Conservation (phyloP, 768 basidiomycete genomes). For the Boletus reticuloceps region DNA sequence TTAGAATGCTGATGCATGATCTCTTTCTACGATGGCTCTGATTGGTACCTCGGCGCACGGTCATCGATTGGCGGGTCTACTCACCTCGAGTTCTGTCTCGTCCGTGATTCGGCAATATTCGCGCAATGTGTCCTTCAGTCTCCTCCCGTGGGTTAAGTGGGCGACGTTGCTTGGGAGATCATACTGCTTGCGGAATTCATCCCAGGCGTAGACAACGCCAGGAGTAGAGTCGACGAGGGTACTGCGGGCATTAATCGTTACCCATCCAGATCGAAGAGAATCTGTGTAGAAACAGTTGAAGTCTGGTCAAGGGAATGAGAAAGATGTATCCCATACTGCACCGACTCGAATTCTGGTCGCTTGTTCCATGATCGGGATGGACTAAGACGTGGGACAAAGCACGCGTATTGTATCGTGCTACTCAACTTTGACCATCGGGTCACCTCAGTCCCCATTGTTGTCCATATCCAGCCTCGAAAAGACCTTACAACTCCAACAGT, state of each 20-base stretch:
- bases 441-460: too few species aligned
- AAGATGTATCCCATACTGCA: constrained; percentile 41
- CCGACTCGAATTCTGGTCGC: constrained; percentile 40
- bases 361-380: constrained; percentile 13
- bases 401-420: too few species aligned
- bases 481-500: background rate
- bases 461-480: background rate
- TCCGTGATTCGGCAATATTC: constrained; percentile 65
- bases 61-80: constrained; percentile 10
- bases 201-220: constrained; percentile 78
- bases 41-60: background rate
- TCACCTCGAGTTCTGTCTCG: constrained; percentile 53
- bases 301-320: background rate
- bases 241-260: constrained; percentile 45
- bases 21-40: constrained; percentile 45
- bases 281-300: constrained; percentile 35
- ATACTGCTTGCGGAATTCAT: constrained; percentile 63
- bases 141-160: constrained; percentile 70
- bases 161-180: constrained; percentile 49
- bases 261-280: constrained; percentile 74
- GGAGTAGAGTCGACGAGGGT: constrained; percentile 83
- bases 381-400: background rate
- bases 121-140: constrained; percentile 71
- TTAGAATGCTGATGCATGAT: constrained; percentile 38
- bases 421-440: too few species aligned